These are phyloP conservation scores for Tetracladium maxilliforme DNA, from an alignment of 2,329 filamentous ascomycete genomes.

Conservation along the genomic window DNA sequence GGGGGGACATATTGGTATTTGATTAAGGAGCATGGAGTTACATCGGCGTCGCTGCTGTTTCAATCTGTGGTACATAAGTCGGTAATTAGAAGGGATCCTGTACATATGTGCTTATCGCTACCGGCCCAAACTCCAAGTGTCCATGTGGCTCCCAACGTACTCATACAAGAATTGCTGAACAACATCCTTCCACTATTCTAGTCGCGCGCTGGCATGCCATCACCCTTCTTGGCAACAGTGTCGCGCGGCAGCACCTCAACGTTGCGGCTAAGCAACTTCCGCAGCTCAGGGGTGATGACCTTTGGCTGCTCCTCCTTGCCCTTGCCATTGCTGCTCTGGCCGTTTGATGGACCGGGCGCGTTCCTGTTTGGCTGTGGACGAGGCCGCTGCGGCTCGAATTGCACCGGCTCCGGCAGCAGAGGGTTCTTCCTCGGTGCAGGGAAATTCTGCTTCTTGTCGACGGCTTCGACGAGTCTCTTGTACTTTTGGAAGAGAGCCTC, in stretches of 20 bases:
- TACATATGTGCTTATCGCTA: no score
- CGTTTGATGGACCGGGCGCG: neutral
- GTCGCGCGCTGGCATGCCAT: no score
- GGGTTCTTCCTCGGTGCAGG: slow-evolving; percentile 31
- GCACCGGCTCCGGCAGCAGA: slow-evolving; percentile 2
- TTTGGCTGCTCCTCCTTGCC: slow-evolving; percentile 13
- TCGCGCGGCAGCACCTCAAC: slow-evolving; percentile 20
- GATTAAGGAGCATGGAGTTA: no score
- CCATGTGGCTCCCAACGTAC: no score
- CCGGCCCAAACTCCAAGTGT: no score
- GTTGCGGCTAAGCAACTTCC: slow-evolving; percentile 44
- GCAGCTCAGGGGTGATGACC: slow-evolving; percentile 48
- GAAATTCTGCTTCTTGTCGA: slow-evolving; percentile 85
- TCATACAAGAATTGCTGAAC: no score
- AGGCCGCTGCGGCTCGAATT: slow-evolving; percentile 1
- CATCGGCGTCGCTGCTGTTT: no score
- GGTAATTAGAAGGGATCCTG: no score
- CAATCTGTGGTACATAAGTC: no score
- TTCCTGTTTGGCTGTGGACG: slow-evolving; percentile 3
- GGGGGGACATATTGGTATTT: no score
- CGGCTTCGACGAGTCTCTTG: slow-evolving; percentile 73
- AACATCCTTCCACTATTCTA: no score
- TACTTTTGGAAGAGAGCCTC: slow-evolving; percentile 82
- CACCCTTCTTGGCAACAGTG: slow-evolving; percentile 15
- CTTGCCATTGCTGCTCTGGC: slow-evolving; percentile 5